Evolutionary conservation across 306 rosid species (phyloP), one percentile per base, ranked within the genome.

Genomic region (Cicer bijugum): DNA sequence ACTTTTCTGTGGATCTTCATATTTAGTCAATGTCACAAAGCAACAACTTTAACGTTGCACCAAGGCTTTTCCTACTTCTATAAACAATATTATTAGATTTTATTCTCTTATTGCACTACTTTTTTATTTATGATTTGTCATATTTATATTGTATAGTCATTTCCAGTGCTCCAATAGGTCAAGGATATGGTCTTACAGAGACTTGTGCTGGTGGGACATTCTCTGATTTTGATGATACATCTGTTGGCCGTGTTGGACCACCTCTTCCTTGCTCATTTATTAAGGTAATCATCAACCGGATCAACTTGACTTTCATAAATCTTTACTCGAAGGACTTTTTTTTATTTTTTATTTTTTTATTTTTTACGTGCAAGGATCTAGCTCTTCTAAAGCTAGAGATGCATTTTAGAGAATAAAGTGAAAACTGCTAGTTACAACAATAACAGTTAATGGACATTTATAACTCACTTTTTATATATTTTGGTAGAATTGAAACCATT

Each of bases 171-270:
- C 88, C 96, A 51, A 94, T 94, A 59, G 99, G 97, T 53, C 99
- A 91, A 90, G 99, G 96, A 46, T 94, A 94, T 81, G 99, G 99
- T 77, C 99, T 94, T 72, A 94, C 97, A 35, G 96, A 94, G 81
- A 94, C 99, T 69, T 88, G 93, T 79, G 99, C 96, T 71, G 97
- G 97, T 7, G 97, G 96, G 55, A 88, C 99, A 69, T 91, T 94
- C 85, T 89, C 96, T 7, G 99, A 94, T 85, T 82, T 88, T 3
- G 99, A 88, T 52, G 99, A 94, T 85, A 87, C 87, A 58, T 84
- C 92, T 15, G 99, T 94, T 66, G 97, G 92, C 67, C 96, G 97
- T 28, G 99, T 91, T 76, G 97, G 99, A 82, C 95, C 99, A 70
- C 99, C 99, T 9, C 89, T 94, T 82, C 99, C 99, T 43, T 94